These are phyloP conservation scores for Mycena haematopus DNA, from an alignment of 768 basidiomycete species.

Conservation along the genomic window DNA sequence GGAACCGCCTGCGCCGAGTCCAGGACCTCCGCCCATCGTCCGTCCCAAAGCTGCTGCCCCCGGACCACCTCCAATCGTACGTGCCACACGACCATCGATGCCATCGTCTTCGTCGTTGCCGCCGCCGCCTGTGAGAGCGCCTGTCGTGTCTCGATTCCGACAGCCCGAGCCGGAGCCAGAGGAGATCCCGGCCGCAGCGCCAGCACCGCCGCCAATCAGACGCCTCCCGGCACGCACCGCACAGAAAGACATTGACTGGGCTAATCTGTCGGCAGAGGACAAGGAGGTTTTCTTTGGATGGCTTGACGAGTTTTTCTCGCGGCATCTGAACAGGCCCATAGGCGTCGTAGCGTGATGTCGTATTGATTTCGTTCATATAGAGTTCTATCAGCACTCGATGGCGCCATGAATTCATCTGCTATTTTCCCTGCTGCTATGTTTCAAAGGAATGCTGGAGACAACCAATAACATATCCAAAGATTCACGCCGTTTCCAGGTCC, in stretches of 20 bases:
- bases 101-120: constrained; percentile 36
- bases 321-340: constrained; percentile 38
- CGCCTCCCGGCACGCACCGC: constrained; percentile 8
- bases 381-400: too few species aligned
- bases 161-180: constrained; percentile 18
- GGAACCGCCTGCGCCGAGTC: constrained; percentile 36
- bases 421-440: too few species aligned
- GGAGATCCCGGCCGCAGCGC: neutral
- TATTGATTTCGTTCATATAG: too few species aligned
- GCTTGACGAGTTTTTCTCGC: constrained; percentile 83
- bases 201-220: constrained; percentile 22
- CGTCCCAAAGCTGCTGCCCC: neutral
- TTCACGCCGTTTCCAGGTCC: too few species aligned
- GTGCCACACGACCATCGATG: constrained; percentile 22
- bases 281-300: constrained; percentile 77
- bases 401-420: too few species aligned
- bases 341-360: constrained; percentile 5
- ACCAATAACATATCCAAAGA: too few species aligned
- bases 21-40: constrained; percentile 30
- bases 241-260: constrained; percentile 63
- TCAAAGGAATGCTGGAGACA: too few species aligned
- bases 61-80: constrained; percentile 21
- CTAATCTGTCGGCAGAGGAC: constrained; percentile 68
- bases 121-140: constrained; percentile 28
- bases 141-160: constrained; percentile 15